Evolutionary conservation across 1,284 basidiomycete genomes (phyloP), one percentile per base, ranked within the genome.

Genomic region (Cerrena zonata): DNA sequence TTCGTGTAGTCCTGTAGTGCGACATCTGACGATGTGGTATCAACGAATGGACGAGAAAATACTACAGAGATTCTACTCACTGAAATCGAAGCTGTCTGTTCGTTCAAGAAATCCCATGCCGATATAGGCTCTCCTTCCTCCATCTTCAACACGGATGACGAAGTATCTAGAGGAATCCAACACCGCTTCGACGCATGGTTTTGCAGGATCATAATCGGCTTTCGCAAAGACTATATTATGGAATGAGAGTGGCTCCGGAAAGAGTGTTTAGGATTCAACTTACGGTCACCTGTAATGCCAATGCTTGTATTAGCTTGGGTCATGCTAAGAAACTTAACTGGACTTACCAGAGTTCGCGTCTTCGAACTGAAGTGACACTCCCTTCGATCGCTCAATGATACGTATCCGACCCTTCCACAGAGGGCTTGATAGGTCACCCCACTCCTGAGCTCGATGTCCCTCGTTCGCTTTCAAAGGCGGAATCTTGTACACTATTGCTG

Each of bases 91-190:
- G 56, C 89, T 89, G 61, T 96, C 94, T 25, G 89, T 80, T 23
- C 94, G 80, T 65, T 97, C 94, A 18, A 82, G 79, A 66, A 96
- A 97, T 5, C 94, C 93, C 79, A 96, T 87, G 2, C 94, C 94
- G 53, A 97, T 90, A 63, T 92, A 95, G 1, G 93, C 93, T 63
- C 91, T 86, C 67, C 80, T 84, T 12, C 91, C 91, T 15, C 74
- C 75, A 57, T 94, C 91, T 70, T 94, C 94, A 1, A 97, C 87
- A 48, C 92, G 80, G 25, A 98, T 75, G 4, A 97, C 94, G 67
- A 97, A 97, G 69, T 98, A 99, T 44, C 95, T 82, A 7, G 91
- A 94, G 0, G 91, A 95, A 69, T 99, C 95, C 23, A 99, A 78
- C 4, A 98, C 94, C 5, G 94, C 89, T 63, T 99, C 96, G 18